Evolutionary conservation across 192 early-diverging fungal genomes (phyloP).

Genomic region (Jimgerdemannia lactiflua): DNA sequence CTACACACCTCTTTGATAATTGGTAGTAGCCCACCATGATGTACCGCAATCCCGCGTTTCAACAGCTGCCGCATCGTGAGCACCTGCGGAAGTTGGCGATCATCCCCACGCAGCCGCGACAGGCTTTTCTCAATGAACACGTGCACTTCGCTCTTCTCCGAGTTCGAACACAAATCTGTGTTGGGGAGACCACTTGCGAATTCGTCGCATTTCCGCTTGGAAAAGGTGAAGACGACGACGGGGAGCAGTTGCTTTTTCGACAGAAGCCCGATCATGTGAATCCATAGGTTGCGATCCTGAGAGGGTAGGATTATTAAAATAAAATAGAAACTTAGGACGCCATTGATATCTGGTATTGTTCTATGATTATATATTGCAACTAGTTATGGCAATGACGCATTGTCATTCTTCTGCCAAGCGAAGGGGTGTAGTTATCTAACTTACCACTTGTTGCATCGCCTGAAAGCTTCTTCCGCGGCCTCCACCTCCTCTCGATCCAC

Average conservation of each 20-base stretch:
- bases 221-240: slow-evolving; percentile 92
- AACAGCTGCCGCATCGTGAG: slow-evolving; percentile 80
- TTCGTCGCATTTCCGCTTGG: slow-evolving; percentile 95
- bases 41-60: slow-evolving; percentile 91
- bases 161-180: slow-evolving; percentile 74
- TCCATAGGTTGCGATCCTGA: slow-evolving; percentile 75
- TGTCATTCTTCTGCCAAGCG: too few species aligned
- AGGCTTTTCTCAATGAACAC: slow-evolving; percentile 82
- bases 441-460: slow-evolving; percentile 32
- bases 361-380: slow-evolving; percentile 2
- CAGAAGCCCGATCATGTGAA: slow-evolving; percentile 74
- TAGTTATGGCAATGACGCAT: too few species aligned
- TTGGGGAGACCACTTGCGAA: slow-evolving; percentile 76
- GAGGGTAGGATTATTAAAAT: neutral
- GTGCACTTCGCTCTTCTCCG: slow-evolving; percentile 85
- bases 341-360: neutral
- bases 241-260: slow-evolving; percentile 79
- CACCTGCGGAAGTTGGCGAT: slow-evolving; percentile 89
- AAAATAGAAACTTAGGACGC: neutral
- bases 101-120: slow-evolving; percentile 77
- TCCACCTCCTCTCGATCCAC: slow-evolving; percentile 42
- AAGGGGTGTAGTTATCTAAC: neutral
- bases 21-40: slow-evolving; percentile 95
- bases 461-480: slow-evolving; percentile 39
- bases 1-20: slow-evolving; percentile 87